A percentile compares a stretch with the other conserved stretches of the same genome.
Evolutionary conservation across 495 filamentous ascomycete genomes (phyloP).

Genomic region (Penicillium robsamsonii): DNA sequence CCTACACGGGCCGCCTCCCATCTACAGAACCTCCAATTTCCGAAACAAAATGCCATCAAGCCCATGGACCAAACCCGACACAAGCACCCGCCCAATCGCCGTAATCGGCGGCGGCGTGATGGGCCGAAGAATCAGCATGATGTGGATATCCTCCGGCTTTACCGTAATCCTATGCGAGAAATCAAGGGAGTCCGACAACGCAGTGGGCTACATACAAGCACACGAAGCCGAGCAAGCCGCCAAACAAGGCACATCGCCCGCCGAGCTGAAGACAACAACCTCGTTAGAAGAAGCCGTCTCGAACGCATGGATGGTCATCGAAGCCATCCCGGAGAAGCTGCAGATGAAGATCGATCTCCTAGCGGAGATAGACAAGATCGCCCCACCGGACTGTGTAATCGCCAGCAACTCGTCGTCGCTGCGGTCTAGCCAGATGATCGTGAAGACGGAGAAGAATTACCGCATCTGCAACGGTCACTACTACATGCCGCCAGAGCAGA

Average conservation of each 20-base stretch:
- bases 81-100: conserved; percentile 35
- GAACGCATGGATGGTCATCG: conserved; percentile 39
- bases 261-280: conserved; percentile 22
- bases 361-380: conserved; percentile 16
- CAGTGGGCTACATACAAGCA: conserved; percentile 33
- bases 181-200: conserved; percentile 17
- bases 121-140: conserved; percentile 37
- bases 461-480: conserved; percentile 47
- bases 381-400: conserved; percentile 20
- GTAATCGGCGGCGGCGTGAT: conserved; percentile 44
- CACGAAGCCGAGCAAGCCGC: conserved; percentile 30
- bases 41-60: conserved; percentile 14
- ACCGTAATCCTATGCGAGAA: conserved; percentile 38
- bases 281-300: conserved; percentile 38
- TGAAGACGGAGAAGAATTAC: conserved; percentile 30
- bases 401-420: conserved; percentile 27
- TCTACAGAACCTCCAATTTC: not conserved
- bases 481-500: conserved; percentile 46
- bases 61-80: conserved; percentile 22
- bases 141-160: conserved; percentile 34
- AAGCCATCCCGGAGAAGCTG: conserved; percentile 23
- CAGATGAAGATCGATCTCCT: conserved; percentile 21
- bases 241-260: conserved; percentile 31
- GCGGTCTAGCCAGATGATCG: conserved; percentile 19
- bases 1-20: not conserved